Conservation (phyloP, 2,329 filamentous ascomycete species). For the Aspergillus sp. region DNA sequence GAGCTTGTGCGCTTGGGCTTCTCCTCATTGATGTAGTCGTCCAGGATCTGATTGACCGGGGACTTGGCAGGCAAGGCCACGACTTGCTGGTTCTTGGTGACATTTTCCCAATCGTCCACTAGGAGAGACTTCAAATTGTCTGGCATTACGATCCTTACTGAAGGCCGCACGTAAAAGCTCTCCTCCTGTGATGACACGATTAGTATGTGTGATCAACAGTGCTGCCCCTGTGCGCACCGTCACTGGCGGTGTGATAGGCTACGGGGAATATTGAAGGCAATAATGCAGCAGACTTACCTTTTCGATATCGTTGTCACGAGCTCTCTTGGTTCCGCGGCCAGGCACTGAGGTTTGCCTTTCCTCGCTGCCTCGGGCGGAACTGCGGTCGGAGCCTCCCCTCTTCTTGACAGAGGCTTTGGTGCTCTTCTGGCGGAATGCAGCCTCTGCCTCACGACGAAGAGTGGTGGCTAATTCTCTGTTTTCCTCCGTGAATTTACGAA, state of each 20-base stretch:
- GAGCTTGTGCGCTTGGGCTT: conserved; percentile 63
- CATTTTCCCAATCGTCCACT: conserved; percentile 98
- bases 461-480: conserved; percentile 80
- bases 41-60: conserved; percentile 74
- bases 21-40: conserved; percentile 76
- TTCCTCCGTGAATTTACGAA: conserved; percentile 92
- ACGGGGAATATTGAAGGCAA: neutral
- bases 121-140: conserved; percentile 89
- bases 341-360: conserved; percentile 48
- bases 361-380: conserved; percentile 48
- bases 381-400: conserved; percentile 43
- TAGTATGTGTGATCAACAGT: neutral
- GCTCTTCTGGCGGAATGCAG: conserved; percentile 35
- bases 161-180: conserved; percentile 76
- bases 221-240: neutral
- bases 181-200: conserved; percentile 69
- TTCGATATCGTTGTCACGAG: conserved; percentile 50
- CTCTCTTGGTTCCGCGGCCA: conserved; percentile 47
- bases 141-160: conserved; percentile 81
- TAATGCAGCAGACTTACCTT: conserved; percentile 38
- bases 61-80: conserved; percentile 78
- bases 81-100: conserved; percentile 91
- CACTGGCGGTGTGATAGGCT: neutral
- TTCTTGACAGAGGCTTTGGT: conserved; percentile 42
- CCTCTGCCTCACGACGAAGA: conserved; percentile 46